These are phyloP conservation scores for Backusella luteola DNA, from an alignment of 192 early-diverging fungal genomes.

Conservation along the genomic window DNA sequence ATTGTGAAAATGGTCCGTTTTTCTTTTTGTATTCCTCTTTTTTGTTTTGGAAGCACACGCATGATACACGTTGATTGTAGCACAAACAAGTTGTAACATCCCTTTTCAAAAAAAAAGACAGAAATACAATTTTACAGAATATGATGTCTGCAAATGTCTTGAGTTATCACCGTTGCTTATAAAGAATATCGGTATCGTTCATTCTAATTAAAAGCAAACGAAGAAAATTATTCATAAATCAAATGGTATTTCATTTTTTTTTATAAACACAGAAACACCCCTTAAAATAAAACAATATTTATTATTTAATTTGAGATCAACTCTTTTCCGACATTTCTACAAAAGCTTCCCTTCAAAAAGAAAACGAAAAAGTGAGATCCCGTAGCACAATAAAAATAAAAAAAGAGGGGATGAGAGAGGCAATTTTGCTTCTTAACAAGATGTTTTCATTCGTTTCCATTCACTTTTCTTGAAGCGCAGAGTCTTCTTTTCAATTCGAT, in stretches of 20 bases:
- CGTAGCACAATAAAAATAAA: not conserved
- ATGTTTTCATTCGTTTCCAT: not conserved
- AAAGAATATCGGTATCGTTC: no score
- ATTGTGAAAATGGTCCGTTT: not conserved
- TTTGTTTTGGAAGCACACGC: not conserved
- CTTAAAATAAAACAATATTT: not conserved
- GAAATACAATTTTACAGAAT: not conserved
- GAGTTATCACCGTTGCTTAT: no score
- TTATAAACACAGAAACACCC: not conserved
- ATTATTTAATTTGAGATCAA: not conserved
- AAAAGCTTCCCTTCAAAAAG: not conserved
- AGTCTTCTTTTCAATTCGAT: not conserved
- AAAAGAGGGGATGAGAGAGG: not conserved
- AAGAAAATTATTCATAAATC: no score
- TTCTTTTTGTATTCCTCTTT: not conserved
- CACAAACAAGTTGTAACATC: not conserved
- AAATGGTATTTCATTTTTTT: not conserved
- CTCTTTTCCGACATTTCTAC: not conserved
- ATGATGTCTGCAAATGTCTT: not conserved
- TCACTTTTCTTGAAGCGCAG: not conserved
- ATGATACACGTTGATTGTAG: not conserved
- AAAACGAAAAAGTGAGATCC: not conserved
- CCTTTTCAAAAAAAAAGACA: not conserved
- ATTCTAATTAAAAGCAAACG: no score
- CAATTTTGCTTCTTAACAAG: not conserved